phyloP scores from a whole-genome alignment of 2,329 filamentous ascomycete species.

The Fusarium sp. region DNA sequence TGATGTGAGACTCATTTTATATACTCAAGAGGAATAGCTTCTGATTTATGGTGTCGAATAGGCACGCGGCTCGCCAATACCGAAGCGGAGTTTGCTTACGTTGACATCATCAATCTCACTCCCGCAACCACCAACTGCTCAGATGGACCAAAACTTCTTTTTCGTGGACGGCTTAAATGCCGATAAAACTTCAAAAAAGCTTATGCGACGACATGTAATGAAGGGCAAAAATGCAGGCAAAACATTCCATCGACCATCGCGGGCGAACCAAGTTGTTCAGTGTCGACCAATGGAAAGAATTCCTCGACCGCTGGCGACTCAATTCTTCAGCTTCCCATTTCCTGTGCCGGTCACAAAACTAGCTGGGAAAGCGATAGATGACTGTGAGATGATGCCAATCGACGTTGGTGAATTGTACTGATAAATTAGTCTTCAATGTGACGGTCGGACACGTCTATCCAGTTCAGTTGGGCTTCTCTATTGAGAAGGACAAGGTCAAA shows the following conservation, averaged over 20 bases:
- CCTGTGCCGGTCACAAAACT: neutral
- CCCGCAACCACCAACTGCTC: neutral
- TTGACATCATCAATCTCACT: neutral
- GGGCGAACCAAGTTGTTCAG: neutral
- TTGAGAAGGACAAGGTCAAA: neutral
- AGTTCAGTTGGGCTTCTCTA: neutral
- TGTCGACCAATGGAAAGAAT: neutral
- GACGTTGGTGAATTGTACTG: accelerated
- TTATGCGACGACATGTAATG: constrained; percentile 19
- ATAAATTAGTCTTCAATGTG: neutral
- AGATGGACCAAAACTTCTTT: constrained; percentile 5
- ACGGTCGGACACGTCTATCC: neutral
- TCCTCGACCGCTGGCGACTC: neutral
- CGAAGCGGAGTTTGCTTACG: neutral
- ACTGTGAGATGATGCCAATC: neutral
- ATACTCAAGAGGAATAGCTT: too few relatives aligned
- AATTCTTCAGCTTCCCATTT: neutral
- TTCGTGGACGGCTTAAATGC: constrained; percentile 9
- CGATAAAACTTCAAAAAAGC: neutral
- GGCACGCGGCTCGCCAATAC: neutral
- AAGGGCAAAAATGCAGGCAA: constrained; percentile 15
- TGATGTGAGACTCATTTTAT: too few relatives aligned
- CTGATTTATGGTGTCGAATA: too few relatives aligned
- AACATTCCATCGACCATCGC: neutral
- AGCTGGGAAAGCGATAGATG: constrained; percentile 3